Evolutionary conservation across 2,329 filamentous ascomycete species (phyloP).

Genomic region (Didymella arachidicola): DNA sequence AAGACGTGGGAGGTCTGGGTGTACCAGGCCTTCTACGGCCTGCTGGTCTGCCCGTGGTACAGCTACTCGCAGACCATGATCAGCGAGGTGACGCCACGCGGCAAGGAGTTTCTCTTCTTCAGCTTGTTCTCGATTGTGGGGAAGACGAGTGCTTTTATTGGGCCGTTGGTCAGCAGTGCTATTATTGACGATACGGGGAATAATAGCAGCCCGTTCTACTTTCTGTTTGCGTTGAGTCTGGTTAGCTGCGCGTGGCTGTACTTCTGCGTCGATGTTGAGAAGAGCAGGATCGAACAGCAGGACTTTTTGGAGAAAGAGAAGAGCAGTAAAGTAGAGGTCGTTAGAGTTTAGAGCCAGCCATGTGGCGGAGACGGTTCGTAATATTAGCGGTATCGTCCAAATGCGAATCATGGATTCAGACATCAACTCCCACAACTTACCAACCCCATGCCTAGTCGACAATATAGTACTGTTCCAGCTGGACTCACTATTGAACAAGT

Average conservation of each 20-base stretch:
- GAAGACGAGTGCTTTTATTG: slow-evolving; percentile 73
- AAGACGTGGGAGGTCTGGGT: slow-evolving; percentile 62
- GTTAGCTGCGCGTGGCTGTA: slow-evolving; percentile 32
- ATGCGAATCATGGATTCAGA: too few relatives aligned
- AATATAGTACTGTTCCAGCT: too few relatives aligned
- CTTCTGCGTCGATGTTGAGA: slow-evolving; percentile 36
- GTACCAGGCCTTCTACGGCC: slow-evolving; percentile 65
- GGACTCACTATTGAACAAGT: too few relatives aligned
- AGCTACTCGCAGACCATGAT: slow-evolving; percentile 76
- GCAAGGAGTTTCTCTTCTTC: slow-evolving; percentile 76
- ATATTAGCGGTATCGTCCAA: not conserved
- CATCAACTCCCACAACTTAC: too few relatives aligned
- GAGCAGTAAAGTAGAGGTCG: slow-evolving; percentile 11
- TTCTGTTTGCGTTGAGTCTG: slow-evolving; percentile 54
- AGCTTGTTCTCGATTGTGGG: slow-evolving; percentile 72
- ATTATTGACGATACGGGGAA: slow-evolving; percentile 71
- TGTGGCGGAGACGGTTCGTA: not conserved
- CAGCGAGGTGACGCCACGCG: slow-evolving; percentile 71
- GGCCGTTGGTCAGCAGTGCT: slow-evolving; percentile 71
- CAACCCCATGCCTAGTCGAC: too few relatives aligned
- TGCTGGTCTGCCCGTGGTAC: slow-evolving; percentile 75
- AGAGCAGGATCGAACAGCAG: slow-evolving; percentile 37
- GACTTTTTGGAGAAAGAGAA: slow-evolving; percentile 35
- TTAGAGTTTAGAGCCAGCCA: slow-evolving; percentile 1
- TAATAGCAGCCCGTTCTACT: slow-evolving; percentile 71